Conservation (phyloP, 257 asterid genomes). For the Nicotiana paniculata region DNA sequence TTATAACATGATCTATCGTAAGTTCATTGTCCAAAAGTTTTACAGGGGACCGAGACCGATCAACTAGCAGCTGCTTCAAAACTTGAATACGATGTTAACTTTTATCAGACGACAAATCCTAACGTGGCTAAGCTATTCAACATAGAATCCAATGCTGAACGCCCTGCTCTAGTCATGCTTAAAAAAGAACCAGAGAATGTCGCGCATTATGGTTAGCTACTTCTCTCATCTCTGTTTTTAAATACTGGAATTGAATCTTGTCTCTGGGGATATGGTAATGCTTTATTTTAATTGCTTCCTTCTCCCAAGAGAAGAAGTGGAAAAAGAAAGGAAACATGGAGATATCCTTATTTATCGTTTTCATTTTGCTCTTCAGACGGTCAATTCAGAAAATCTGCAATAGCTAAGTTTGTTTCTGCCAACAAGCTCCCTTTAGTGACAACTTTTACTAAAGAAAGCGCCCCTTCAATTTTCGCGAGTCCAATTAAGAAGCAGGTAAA, state of each 20-base stretch:
- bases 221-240: background rate
- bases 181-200: constrained; percentile 70
- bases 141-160: constrained; percentile 47
- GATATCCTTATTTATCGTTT: background rate
- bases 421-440: constrained; percentile 90
- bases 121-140: constrained; percentile 73
- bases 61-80: constrained; percentile 76
- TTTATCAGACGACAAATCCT: constrained; percentile 63
- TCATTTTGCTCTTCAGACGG: constrained; percentile 46
- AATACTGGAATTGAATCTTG: background rate
- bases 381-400: constrained; percentile 49
- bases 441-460: constrained; percentile 68
- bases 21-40: background rate
- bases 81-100: constrained; percentile 61
- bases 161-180: constrained; percentile 62
- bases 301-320: too few relatives aligned
- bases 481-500: constrained; percentile 76
- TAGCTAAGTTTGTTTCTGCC: constrained; percentile 67
- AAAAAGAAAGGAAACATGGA: background rate
- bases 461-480: constrained; percentile 67
- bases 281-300: too few relatives aligned
- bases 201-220: constrained; percentile 49
- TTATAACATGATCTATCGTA: background rate
- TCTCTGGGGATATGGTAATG: background rate
- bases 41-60: constrained; percentile 65